Conservation (phyloP, 2,329 filamentous ascomycete species). For the Xylaria sp. region DNA sequence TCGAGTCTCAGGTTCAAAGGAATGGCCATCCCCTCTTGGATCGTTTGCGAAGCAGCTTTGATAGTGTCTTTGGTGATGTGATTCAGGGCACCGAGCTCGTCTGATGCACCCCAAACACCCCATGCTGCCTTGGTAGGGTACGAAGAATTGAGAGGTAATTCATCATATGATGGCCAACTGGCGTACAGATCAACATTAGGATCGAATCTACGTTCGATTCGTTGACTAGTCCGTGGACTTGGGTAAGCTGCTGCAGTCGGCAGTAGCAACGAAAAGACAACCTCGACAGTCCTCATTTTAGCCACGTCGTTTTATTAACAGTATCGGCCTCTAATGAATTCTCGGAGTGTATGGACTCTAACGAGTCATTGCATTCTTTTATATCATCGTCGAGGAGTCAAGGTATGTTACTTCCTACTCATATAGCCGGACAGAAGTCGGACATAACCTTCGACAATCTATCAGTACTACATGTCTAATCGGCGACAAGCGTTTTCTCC, state of each 20-base stretch:
- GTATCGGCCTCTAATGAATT: not conserved
- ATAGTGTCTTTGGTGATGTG: constrained; percentile 30
- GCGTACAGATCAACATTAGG: constrained; percentile 20
- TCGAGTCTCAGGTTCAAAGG: constrained; percentile 27
- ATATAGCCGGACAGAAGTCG: not conserved
- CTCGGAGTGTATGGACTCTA: not conserved
- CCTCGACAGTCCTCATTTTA: constrained; percentile 7
- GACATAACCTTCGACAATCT: not conserved
- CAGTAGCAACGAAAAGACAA: constrained; percentile 9
- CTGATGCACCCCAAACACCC: constrained; percentile 28
- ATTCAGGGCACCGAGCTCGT: constrained; percentile 30
- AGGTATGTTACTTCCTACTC: not conserved
- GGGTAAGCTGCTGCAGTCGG: constrained; percentile 41
- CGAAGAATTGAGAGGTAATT: constrained; percentile 27
- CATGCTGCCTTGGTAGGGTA: constrained; percentile 32
- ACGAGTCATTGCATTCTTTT: not conserved
- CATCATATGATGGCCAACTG: constrained; percentile 25
- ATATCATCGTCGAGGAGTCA: not conserved
- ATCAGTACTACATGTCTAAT: not conserved
- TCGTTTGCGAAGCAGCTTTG: constrained; percentile 15
- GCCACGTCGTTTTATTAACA: not conserved
- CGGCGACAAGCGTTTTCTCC: constrained; percentile 7
- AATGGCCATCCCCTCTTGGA: constrained; percentile 22
- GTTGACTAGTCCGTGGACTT: not conserved
- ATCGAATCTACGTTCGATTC: constrained; percentile 15